These are phyloP conservation scores for Daedaleopsis nitida DNA, from an alignment of 768 basidiomycete genomes.

Conservation along the genomic window DNA sequence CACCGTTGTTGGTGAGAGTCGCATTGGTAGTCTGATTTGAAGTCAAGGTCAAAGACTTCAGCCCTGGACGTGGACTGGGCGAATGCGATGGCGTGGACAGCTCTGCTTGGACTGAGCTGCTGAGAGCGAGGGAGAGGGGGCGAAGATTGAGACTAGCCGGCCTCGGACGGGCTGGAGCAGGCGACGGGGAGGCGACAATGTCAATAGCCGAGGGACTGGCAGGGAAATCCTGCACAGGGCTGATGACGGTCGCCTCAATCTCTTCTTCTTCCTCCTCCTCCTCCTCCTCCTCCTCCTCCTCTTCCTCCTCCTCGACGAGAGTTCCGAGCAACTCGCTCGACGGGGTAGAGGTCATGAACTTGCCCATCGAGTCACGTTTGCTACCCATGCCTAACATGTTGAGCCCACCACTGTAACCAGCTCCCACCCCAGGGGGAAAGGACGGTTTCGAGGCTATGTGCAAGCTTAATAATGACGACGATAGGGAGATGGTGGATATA, in stretches of 20 bases:
- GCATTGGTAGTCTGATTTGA: slow-evolving; percentile 18
- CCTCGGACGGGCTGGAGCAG: slow-evolving; percentile 52
- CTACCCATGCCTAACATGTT: slow-evolving; percentile 44
- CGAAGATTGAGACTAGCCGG: slow-evolving; percentile 70
- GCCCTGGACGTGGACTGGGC: slow-evolving; percentile 49
- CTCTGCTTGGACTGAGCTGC: slow-evolving; percentile 41
- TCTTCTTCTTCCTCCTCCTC: slow-evolving; percentile 70
- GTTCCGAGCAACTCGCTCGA: slow-evolving; percentile 80
- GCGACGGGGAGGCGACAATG: slow-evolving; percentile 24
- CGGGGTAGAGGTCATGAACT: slow-evolving; percentile 58
- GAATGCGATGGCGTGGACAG: slow-evolving; percentile 58
- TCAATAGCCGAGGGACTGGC: slow-evolving; percentile 9
- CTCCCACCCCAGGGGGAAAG: slow-evolving; percentile 50
- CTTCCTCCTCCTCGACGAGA: slow-evolving; percentile 84
- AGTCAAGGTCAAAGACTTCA: slow-evolving; percentile 56
- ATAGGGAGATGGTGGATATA: slow-evolving; percentile 24
- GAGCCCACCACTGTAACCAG: slow-evolving; percentile 41
- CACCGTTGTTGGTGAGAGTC: slow-evolving; percentile 11
- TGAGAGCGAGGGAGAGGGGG: slow-evolving; percentile 69
- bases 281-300: slow-evolving; percentile 79
- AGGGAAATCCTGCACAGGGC: slow-evolving; percentile 13
- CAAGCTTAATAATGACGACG: background rate
- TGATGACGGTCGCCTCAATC: slow-evolving; percentile 14
- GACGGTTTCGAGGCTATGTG: slow-evolving; percentile 60
- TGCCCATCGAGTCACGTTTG: slow-evolving; percentile 82